A percentile compares a stretch with the other conserved stretches of the same genome.
Conservation (phyloP, 306 rosid species). For the Psophocarpus tetragonolobus region DNA sequence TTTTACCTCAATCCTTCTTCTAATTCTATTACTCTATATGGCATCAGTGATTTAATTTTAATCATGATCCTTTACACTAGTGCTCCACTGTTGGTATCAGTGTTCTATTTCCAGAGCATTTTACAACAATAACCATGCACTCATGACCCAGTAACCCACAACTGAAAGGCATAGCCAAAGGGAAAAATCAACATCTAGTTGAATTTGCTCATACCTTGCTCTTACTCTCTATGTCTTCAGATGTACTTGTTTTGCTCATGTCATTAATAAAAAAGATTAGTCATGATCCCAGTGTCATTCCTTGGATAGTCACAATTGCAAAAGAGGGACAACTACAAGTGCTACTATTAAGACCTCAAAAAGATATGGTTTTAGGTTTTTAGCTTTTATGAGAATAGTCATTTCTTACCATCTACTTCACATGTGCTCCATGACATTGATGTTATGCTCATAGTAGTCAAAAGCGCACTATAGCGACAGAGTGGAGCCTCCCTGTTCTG, state of each 20-base stretch:
- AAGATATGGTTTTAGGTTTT: not conserved
- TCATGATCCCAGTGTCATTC: not conserved
- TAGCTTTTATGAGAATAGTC: not conserved
- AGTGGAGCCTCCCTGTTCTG: too few relatives aligned
- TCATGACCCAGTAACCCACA: not conserved
- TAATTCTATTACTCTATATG: not conserved
- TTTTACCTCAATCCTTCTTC: not conserved
- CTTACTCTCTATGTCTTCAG: not conserved
- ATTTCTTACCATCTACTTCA: not conserved
- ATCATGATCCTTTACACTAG: not conserved
- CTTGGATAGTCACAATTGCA: not conserved
- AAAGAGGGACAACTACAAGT: not conserved
- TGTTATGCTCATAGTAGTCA: not conserved
- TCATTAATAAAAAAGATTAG: not conserved
- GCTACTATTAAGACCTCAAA: not conserved
- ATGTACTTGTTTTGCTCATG: not conserved
- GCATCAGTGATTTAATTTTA: not conserved
- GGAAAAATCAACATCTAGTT: not conserved
- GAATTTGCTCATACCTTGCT: not conserved
- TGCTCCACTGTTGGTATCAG: not conserved
- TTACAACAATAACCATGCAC: not conserved
- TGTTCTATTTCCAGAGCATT: not conserved
- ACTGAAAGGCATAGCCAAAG: not conserved
- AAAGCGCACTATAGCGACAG: too few relatives aligned
- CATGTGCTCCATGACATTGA: not conserved